Evolutionary conservation across 352 stramenopile species (phyloP), one percentile per base, ranked within the genome.

Genomic region (Globisporangium sylvaticum): DNA sequence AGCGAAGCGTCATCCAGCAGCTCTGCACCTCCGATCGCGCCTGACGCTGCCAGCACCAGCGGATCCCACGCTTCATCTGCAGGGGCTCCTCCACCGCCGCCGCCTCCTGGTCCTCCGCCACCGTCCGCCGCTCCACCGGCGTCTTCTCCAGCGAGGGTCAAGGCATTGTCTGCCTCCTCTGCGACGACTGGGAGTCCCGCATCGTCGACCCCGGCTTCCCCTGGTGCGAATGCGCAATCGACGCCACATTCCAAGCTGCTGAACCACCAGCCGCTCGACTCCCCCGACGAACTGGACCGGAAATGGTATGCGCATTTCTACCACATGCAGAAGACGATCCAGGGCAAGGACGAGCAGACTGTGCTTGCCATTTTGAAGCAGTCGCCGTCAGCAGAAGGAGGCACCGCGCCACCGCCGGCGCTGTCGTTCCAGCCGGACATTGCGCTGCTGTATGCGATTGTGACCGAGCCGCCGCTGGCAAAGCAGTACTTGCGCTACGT

Each of bases 231-330:
- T 1, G 61, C 66, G 1, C 66, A 71, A 3, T 62, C 71, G 9
- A 80, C 80, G 10, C 87, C 87, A 0, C 70, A 77, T 55, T 95
- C 85, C 10, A 93, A 92, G 65, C 69, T 95, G 7, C 67, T 95
- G 32, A 89, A 84, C 32, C 82, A 92, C 56, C 56, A 80, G 48
- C 85, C 87, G 39, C 75, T 93, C n/a, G 87, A 95, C 32, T 73
- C 71, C 0, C 80, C 87, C 0, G 87, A 95, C 29, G 87, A 95
- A 52, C 66, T 94, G 44, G 87, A 95, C 48, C 83, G 87, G 55
- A 95, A 95, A 62, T 95, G 87, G 87, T 92, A 90, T 50, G 84
- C 84, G 48, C 87, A 95, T 55, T 94, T 89, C 57, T 91, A 92
- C 60, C 82, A 92, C 68, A 88, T 93, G 79, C 87, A 94, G 56